Conservation (phyloP, 1,139 yeast species). For the Geotrichum klebahnii region DNA sequence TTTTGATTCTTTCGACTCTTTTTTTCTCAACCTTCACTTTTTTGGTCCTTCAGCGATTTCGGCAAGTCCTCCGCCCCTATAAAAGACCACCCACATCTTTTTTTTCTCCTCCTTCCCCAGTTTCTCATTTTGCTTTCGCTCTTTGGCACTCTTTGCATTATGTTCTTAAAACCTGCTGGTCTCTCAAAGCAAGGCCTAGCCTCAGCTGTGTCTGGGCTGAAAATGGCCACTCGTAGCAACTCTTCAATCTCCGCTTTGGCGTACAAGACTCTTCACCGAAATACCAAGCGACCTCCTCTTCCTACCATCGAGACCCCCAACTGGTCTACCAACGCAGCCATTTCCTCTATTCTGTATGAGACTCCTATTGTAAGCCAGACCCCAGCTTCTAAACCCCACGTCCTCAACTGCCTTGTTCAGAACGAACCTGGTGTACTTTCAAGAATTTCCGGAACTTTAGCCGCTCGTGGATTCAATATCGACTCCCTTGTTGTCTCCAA, state of each 20-base stretch:
- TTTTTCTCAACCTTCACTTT: no score
- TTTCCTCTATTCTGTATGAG: slow-evolving; percentile 88
- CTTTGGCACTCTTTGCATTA: slow-evolving; percentile 1
- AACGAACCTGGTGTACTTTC: slow-evolving; percentile 98
- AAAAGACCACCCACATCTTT: background rate
- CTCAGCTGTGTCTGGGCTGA: slow-evolving; percentile 8
- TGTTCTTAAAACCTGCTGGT: slow-evolving; percentile 18
- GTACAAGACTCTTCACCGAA: slow-evolving; percentile 78
- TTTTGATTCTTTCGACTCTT: no score
- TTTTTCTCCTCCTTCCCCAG: background rate
- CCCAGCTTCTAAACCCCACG: slow-evolving; percentile 55
- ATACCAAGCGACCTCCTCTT: slow-evolving; percentile 81
- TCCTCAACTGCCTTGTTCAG: slow-evolving; percentile 92
- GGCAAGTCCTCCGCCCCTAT: background rate
- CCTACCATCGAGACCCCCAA: slow-evolving; percentile 94
- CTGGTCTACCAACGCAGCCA: slow-evolving; percentile 95
- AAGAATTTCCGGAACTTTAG: slow-evolving; percentile 88
- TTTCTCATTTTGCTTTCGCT: background rate
- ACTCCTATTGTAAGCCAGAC: slow-evolving; percentile 71
- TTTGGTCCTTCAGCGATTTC: slow-evolving; percentile 4
- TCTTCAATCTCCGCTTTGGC: slow-evolving; percentile 90
- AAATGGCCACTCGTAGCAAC: slow-evolving; percentile 14
- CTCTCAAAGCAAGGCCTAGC: slow-evolving; percentile 12
- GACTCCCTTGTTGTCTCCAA: slow-evolving; percentile 95
- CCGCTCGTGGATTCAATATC: slow-evolving; percentile 96